phyloP scores from a whole-genome alignment of 2,329 filamentous ascomycete genomes.

The Paraconiothyrium sp. region DNA sequence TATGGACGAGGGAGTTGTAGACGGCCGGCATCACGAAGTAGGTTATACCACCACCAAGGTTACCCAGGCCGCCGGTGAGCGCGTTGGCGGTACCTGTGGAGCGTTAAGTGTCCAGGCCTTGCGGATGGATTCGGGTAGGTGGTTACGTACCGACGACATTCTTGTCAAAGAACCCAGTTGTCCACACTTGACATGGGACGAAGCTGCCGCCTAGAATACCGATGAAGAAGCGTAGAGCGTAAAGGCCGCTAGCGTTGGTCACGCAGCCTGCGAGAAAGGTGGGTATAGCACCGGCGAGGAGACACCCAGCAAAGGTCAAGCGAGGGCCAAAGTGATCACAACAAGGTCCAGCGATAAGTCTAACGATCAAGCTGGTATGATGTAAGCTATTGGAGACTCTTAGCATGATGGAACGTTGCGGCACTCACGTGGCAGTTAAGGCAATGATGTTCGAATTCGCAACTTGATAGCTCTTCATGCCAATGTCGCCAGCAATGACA shows the following conservation, averaged over 20 bases:
- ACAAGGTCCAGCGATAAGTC: slow-evolving; percentile 77
- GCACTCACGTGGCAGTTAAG: slow-evolving; percentile 54
- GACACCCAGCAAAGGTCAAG: slow-evolving; percentile 76
- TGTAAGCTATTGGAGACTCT: slow-evolving; percentile 3
- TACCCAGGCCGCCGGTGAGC: slow-evolving; percentile 68
- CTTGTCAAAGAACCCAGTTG: slow-evolving; percentile 90
- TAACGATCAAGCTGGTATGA: slow-evolving; percentile 67
- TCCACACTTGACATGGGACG: slow-evolving; percentile 89
- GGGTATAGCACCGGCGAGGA: slow-evolving; percentile 80
- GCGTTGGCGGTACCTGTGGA: slow-evolving; percentile 74
- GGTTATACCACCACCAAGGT: slow-evolving; percentile 40
- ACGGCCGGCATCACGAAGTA: slow-evolving; percentile 87
- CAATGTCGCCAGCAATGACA: slow-evolving; percentile 79
- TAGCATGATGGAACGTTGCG: slow-evolving; percentile 3
- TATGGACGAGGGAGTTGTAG: slow-evolving; percentile 72
- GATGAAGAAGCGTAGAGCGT: slow-evolving; percentile 78
- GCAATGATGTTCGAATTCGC: slow-evolving; percentile 91
- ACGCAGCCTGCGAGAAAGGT: slow-evolving; percentile 82
- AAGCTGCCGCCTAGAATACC: slow-evolving; percentile 79
- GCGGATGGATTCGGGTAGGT: background rate
- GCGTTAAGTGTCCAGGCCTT: background rate
- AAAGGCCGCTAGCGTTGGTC: slow-evolving; percentile 70
- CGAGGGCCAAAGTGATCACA: slow-evolving; percentile 85
- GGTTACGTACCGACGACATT: slow-evolving; percentile 76
- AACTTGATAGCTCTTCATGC: slow-evolving; percentile 74